Evolutionary conservation across 164 flowering plant species (phyloP).

Genomic region (Aristolochia contorta): DNA sequence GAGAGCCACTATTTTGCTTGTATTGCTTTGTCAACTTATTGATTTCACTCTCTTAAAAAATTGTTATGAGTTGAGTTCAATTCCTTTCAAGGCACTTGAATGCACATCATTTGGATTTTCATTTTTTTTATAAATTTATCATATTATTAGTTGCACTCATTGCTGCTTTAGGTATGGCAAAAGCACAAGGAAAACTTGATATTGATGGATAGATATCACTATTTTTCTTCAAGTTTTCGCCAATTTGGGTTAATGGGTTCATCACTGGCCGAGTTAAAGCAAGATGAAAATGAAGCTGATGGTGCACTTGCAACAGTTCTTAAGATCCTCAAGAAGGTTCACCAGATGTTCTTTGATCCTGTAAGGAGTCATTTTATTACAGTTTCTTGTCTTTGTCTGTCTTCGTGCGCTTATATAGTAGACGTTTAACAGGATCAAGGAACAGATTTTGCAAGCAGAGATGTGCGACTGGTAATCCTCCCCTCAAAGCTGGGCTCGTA

Average conservation of each 20-base stretch:
- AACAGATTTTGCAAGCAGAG: slow-evolving; percentile 30
- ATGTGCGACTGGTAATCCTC: slow-evolving; percentile 52
- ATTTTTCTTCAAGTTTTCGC: slow-evolving; percentile 65
- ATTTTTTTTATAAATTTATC: no score
- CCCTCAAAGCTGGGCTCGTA: no score
- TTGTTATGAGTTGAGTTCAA: no score
- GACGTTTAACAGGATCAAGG: slow-evolving; percentile 31
- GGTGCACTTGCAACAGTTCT: slow-evolving; percentile 74
- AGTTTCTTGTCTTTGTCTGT: background rate
- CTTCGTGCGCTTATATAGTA: background rate
- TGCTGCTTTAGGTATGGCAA: slow-evolving; percentile 58
- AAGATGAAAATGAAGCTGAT: slow-evolving; percentile 67
- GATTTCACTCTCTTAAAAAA: no score
- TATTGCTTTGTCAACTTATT: no score
- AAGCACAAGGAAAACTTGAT: slow-evolving; percentile 71
- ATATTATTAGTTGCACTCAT: background rate
- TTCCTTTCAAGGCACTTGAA: no score
- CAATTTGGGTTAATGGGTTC: slow-evolving; percentile 40
- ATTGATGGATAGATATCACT: slow-evolving; percentile 82
- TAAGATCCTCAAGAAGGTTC: slow-evolving; percentile 44
- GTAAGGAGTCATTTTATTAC: slow-evolving; percentile 22
- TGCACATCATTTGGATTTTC: no score
- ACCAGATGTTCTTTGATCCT: slow-evolving; percentile 35
- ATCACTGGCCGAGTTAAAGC: slow-evolving; percentile 55
- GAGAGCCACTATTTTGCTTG: no score